A percentile compares a stretch with the other conserved stretches of the same genome.
phyloP scores from a whole-genome alignment of 169 alveolate species.

The Plasmodium falciparum region DNA sequence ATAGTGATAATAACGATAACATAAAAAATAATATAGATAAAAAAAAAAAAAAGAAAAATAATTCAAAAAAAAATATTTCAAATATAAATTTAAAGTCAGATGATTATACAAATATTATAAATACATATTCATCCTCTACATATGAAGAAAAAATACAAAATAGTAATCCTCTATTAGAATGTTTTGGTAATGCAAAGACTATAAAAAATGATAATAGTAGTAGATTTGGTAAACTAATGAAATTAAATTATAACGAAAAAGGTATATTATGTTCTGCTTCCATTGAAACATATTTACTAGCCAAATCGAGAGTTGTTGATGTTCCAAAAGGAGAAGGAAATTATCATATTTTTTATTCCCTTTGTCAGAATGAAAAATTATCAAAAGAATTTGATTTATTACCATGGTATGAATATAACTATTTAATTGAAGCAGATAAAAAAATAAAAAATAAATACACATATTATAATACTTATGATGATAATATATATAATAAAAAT shows the following conservation, averaged over 20 bases:
- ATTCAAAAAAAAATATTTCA: not conserved
- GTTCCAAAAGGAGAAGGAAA: conserved; percentile 94
- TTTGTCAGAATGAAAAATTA: conserved; percentile 77
- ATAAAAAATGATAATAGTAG: conserved; percentile 97
- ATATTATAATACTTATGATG: not conserved
- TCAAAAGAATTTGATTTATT: conserved; percentile 28
- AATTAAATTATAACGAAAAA: conserved; percentile 91
- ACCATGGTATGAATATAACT: conserved; percentile 76
- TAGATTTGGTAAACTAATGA: conserved; percentile 98
- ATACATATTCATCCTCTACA: conserved; percentile 1
- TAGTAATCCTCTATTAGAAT: conserved; percentile 98
- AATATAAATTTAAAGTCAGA: not conserved
- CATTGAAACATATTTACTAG: conserved; percentile 96
- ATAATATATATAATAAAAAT: conserved; percentile 6
- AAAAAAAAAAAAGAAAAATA: conserved; percentile 6
- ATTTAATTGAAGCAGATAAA: conserved; percentile 27
- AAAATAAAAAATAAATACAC: conserved; percentile 5
- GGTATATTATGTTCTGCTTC: conserved; percentile 94
- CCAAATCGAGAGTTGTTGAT: conserved; percentile 94
- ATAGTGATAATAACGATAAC: not conserved
- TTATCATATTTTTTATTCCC: conserved; percentile 97
- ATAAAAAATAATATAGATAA: not conserved
- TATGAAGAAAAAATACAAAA: conserved; percentile 88
- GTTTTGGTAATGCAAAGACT: conserved; percentile 99
- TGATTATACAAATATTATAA: not conserved